Percentiles rank a stretch among this genome's conserved stretches.
These are phyloP conservation scores for Stagonosporopsis rhizophila DNA, from an alignment of 2,329 filamentous ascomycete genomes.

Conservation along the genomic window DNA sequence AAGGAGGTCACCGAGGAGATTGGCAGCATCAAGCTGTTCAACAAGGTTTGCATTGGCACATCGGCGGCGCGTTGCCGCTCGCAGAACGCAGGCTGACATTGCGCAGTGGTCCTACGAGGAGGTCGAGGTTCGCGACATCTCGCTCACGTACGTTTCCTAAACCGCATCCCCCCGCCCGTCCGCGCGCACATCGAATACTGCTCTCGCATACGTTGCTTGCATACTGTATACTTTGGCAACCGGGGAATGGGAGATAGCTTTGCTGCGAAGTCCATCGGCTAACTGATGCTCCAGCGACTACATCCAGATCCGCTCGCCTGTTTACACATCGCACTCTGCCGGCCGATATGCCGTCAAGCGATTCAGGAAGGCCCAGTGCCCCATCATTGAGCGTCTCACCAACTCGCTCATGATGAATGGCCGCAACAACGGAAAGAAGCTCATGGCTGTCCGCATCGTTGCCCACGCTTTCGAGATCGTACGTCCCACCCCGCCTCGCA, in stretches of 20 bases:
- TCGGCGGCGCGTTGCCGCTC: constrained; percentile 17
- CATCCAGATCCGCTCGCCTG: constrained; percentile 98
- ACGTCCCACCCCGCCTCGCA: constrained; percentile 56
- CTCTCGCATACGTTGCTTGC: constrained; percentile 1
- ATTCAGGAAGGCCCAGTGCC: constrained; percentile 99
- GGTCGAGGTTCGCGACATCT: constrained; percentile 99
- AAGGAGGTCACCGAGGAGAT: constrained; percentile 91
- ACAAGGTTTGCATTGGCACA: constrained; percentile 63
- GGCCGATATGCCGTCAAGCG: constrained; percentile 99
- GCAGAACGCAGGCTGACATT: constrained; percentile 22
- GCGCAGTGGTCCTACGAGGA: constrained; percentile 87
- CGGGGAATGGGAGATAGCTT: constrained; percentile 26
- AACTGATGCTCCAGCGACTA: constrained; percentile 77
- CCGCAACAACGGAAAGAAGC: constrained; percentile 99
- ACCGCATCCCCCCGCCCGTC: constrained; percentile 13
- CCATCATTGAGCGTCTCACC: constrained; percentile 99
- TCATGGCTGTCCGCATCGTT: constrained; percentile 99
- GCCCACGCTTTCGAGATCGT: constrained; percentile 99
- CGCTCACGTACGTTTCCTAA: constrained; percentile 82
- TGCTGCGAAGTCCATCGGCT: constrained; percentile 35
- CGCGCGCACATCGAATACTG: constrained; percentile 21
- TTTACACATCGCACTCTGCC: constrained; percentile 99
- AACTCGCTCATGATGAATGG: constrained; percentile 99
- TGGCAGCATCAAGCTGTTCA: constrained; percentile 95
- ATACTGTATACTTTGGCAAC: constrained; percentile 22